Base-by-base conservation (phyloP, 2,329 filamentous ascomycete species). In the Talaromyces amestolkiae region DNA sequence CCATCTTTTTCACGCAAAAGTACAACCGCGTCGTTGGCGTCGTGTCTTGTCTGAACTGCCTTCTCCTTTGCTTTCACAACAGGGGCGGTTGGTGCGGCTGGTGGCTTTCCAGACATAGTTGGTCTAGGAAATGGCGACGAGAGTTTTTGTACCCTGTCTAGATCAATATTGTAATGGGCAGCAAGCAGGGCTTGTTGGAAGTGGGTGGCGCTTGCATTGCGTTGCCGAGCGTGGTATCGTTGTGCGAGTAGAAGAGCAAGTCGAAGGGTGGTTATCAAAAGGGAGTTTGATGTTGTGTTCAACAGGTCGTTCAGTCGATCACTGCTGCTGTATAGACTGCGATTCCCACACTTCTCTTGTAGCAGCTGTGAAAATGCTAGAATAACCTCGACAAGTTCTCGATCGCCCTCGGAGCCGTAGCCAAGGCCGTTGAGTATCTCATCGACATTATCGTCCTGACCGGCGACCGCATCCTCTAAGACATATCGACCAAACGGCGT, bases 281-380 rank as follows among this genome's bases (percentile, higher is more conserved):
- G 84, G 33, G 88, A 86, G 65, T 94, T 84, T 27, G 91, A 93
- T 2, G 92, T 94, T 53, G 91, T 94, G 77, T 97, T 92, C 66
- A 99, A 86, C 47, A 99, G 85, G 74, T 93, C 89, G 75, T 94
- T 95, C 67, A 99, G 82, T 72, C 96, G 91, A 70, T 89, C 85
- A 76, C 94, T 98, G 82, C 95, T 99, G 67, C 90, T 92, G 77
- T 98, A 99, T 72, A 99, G 89, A 80, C 93, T 97, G 71, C 96
- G 86, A 75, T 99, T 99, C 66, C 94, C 95, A 78, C 95, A 99
- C 75, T 97, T 95, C 76, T 98, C 92, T 61, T 98, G 81, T 35
- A 99, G 84, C 77, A 96, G 86, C 67, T 90, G 87, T 24, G 93
- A 97, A 78, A 99, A 99, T 71, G 87, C 84, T 67, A 99, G 83